Base-by-base conservation (phyloP, 176 grass and related monocot genomes). In the Saccharum spontaneum region DNA sequence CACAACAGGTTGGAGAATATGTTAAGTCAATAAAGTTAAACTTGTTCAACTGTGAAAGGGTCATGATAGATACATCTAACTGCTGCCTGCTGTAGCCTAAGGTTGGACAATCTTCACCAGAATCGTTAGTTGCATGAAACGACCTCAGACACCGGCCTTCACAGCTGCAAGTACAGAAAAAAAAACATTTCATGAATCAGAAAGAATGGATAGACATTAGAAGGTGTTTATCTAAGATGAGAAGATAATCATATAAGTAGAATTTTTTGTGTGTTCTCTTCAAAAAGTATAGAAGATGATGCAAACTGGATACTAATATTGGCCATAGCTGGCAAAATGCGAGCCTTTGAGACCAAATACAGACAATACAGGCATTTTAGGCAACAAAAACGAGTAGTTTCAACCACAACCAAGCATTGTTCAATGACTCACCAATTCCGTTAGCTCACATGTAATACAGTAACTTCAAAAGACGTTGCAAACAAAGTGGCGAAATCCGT, bases 131-230 rank as follows among this genome's bases (percentile, higher is more conserved):
- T 18, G 88, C 90, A 90, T 94, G 93, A 50, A 94, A 94, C 16
- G 90, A 94, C 43, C 93, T 87, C 59, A 94, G 73, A 59, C 93
- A 94, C 43, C 61, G 79, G 26, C 93, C 93, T 74, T 92, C 93
- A 78, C 93, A 94, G 73, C 90, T 94, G 93, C 76, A 88, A 49
- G 28, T 49, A 18, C 34, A 71, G 48, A 52, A 69, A 75, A 37
- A 90, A 43, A 22, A 13, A 3, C 37, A 71, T 12, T 16, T 75
- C 31, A 70, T 2, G 0, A 88, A 82, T 82, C 10, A 85, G 44
- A 39, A 49, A 57, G 43, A 11, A 73, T 64, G 24, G 22, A 83
- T 54, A 7, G 41, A 75, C 69, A 86, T 14, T 24, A 31, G 22
- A 57, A 10, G 12, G 13, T 28, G 8, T 71, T 55, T 64, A 16